Conservation (phyloP, 257 asterid species). For the Penstemon newberryi region DNA sequence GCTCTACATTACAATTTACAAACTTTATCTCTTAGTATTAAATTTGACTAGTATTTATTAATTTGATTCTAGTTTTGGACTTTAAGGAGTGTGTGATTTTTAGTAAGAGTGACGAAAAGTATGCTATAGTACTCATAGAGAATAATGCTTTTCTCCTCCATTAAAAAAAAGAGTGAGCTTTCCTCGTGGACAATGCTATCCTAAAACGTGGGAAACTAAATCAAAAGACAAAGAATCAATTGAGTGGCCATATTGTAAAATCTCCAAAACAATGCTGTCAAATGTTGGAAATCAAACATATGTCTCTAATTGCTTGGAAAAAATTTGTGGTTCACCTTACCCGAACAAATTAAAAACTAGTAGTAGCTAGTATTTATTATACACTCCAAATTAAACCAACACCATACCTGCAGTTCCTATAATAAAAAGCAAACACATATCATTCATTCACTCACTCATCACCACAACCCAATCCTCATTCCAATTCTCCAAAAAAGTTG, state of each 20-base stretch:
- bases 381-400: constrained; percentile 11
- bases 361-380: constrained; percentile 20
- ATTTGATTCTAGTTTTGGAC: background rate
- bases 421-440: constrained; percentile 12
- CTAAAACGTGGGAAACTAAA: constrained; percentile 18
- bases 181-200: constrained; percentile 24
- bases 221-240: background rate
- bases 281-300: constrained; percentile 1
- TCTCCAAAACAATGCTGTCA: constrained; percentile 19
- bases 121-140: background rate
- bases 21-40: background rate
- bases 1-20: too few relatives aligned
- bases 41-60: background rate
- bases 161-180: constrained; percentile 1
- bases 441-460: background rate
- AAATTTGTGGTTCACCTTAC: constrained; percentile 42
- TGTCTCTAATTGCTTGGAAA: constrained; percentile 24
- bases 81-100: background rate
- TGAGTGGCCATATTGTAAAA: constrained; percentile 13
- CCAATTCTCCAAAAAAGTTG: constrained; percentile 12
- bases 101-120: background rate
- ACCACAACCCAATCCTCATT: background rate
- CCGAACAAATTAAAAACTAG: constrained; percentile 13
- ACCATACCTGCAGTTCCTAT: background rate
- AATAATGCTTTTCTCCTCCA: background rate